Percentiles rank a stretch among this genome's conserved stretches.
These are phyloP conservation scores for Leptomonas pyrrhocoris DNA, from an alignment of 208 protist species.

Conservation along the genomic window DNA sequence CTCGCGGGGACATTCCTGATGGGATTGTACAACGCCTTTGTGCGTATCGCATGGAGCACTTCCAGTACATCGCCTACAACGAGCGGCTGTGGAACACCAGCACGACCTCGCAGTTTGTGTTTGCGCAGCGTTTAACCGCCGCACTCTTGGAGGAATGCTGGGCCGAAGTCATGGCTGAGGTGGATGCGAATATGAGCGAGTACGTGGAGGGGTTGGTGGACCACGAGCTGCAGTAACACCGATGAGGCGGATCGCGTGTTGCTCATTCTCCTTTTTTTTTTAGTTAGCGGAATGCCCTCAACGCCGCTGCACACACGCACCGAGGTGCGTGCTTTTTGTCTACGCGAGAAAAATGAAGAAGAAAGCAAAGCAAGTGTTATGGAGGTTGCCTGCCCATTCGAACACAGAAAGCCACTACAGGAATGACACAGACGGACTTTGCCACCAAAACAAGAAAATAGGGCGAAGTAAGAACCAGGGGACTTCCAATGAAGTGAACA, in stretches of 20 bases:
- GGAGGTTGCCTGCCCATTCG: too few species aligned
- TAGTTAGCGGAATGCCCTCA: background rate
- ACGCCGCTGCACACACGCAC: too few species aligned
- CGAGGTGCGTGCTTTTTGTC: too few species aligned
- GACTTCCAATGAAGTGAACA: too few species aligned
- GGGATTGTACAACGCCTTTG: constrained; percentile 73
- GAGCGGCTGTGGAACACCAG: constrained; percentile 88
- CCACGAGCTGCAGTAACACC: constrained; percentile 79
- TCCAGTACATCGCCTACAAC: constrained; percentile 84
- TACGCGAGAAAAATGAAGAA: too few species aligned
- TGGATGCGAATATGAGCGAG: constrained; percentile 78
- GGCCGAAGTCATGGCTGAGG: constrained; percentile 77
- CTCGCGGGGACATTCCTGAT: constrained; percentile 59
- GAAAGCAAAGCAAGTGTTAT: too few species aligned
- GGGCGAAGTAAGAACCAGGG: too few species aligned
- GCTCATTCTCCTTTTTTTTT: background rate
- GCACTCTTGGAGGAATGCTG: constrained; percentile 76
- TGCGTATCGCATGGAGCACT: constrained; percentile 62
- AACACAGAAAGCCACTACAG: too few species aligned
- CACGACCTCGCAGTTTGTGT: constrained; percentile 77
- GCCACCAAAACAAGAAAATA: too few species aligned
- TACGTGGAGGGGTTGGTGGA: constrained; percentile 85
- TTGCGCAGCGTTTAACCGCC: constrained; percentile 82
- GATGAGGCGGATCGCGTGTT: background rate
- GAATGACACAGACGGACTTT: too few species aligned